Evolutionary conservation across 768 basidiomycete genomes (phyloP), one percentile per base, ranked within the genome.

Genomic region (Pleurotus cornucopiae): DNA sequence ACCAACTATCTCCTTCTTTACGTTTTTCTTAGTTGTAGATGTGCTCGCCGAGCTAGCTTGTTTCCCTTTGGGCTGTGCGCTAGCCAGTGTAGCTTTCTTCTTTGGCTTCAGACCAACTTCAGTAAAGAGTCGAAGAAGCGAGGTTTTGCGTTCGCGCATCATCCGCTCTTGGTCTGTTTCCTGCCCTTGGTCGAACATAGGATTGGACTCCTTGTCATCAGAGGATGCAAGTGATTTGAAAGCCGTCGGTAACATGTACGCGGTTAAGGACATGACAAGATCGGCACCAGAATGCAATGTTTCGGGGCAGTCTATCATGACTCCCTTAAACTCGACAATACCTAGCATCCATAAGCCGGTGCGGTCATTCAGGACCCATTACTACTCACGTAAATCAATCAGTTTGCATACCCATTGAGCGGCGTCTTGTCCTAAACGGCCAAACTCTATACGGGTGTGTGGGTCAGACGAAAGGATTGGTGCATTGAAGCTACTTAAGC

Each of bases 151-250:
- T 68, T 88, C 87, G 41, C 92, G 78, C 49, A 97, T 77, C n/a
- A 73, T 72, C 61, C 84, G 85, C 70, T 97, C 94, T 57, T 85
- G 83, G 4, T 75, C 74, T 0, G 91, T 94, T 66, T 96, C 94
- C 51, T 83, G 75, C 2, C 89, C 89, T 66, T 92, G 89, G 58
- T 84, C 81, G 66, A 91, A 87, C 63, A 85, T 76, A 3, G 61
- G 56, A 39, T 63, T 71, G 58, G 69, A 67, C 47, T 78, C 66
- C 21, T 68, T 54, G 6, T 71, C 64, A 12, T 70, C 59, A 12
- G 71, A 41, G n/a, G 47, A 30, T 16, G 43, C 69, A 20, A 76
- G 71, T 6, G 78, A 67, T 54, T 74, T 79, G 71, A 94, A 96
- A 3, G 92, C 93, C 3, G 77, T 69, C 7, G 79, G 70, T 30